phyloP scores from a whole-genome alignment of 257 asterid genomes.

The Rubia yunnanensis region DNA sequence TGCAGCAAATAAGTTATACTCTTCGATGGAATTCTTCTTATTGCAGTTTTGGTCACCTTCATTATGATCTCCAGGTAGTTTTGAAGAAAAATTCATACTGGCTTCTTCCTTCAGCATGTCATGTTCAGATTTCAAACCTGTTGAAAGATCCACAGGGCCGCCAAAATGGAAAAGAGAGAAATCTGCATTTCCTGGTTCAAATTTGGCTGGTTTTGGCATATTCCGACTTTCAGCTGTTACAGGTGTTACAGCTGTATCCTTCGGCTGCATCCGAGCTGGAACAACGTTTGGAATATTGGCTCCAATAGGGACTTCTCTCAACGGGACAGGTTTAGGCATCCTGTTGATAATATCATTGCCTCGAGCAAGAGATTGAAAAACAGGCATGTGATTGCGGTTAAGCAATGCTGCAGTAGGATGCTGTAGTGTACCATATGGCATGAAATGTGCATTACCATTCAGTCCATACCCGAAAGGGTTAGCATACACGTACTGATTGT shows the following conservation, averaged over 20 bases:
- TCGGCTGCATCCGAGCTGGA: constrained; percentile 22
- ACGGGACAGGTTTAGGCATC: constrained; percentile 28
- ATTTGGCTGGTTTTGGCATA: constrained; percentile 32
- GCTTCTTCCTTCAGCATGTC: constrained; percentile 35
- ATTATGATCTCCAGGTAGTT: constrained; percentile 19
- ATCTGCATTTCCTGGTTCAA: constrained; percentile 35
- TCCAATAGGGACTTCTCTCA: constrained; percentile 23
- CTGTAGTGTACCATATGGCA: constrained; percentile 65
- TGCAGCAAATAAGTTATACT: constrained; percentile 84
- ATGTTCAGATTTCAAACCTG: constrained; percentile 51
- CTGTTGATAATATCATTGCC: constrained; percentile 30
- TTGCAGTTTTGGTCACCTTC: constrained; percentile 34
- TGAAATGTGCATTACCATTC: constrained; percentile 46
- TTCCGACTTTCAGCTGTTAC: constrained; percentile 26
- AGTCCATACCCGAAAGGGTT: constrained; percentile 53
- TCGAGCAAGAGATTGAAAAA: constrained; percentile 52
- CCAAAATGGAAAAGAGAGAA: constrained; percentile 96
- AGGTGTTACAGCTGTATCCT: constrained; percentile 26
- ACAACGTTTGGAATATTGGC: constrained; percentile 22
- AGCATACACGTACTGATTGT: constrained; percentile 58
- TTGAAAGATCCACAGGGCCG: constrained; percentile 71
- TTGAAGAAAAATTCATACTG: constrained; percentile 23
- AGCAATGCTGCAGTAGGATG: constrained; percentile 42
- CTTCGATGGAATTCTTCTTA: constrained; percentile 57
- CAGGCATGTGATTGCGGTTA: constrained; percentile 45